Percentiles rank a stretch among this genome's conserved stretches.
Evolutionary conservation across 345 rosid species (phyloP).

Genomic region (Arabidopsis suecica): DNA sequence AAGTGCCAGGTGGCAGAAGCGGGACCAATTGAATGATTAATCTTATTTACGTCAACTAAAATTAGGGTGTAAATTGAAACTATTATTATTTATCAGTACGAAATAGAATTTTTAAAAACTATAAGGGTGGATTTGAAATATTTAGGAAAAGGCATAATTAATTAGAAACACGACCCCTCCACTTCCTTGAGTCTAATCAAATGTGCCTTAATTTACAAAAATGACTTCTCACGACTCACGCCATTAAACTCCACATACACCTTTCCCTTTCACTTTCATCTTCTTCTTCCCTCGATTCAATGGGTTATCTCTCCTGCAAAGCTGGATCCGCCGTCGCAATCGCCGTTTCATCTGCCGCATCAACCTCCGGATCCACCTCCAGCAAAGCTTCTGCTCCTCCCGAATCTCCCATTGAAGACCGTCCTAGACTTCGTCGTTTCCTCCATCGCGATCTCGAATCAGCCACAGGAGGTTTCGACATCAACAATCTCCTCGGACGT

Average conservation of each 20-base stretch:
- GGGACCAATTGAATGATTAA: no score
- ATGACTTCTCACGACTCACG: slow-evolving; percentile 41
- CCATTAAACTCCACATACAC: slow-evolving; percentile 36
- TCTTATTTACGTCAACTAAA: no score
- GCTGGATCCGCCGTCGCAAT: slow-evolving; percentile 65
- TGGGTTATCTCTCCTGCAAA: slow-evolving; percentile 93
- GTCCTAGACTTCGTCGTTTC: slow-evolving; percentile 80
- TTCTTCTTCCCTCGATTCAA: slow-evolving; percentile 29
- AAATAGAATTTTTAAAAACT: not conserved
- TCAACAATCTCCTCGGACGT: slow-evolving; percentile 74
- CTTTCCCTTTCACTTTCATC: slow-evolving; percentile 30
- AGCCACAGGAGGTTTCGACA: slow-evolving; percentile 91
- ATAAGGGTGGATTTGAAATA: not conserved
- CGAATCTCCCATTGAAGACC: slow-evolving; percentile 51
- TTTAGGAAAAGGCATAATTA: not conserved
- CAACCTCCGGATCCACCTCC: slow-evolving; percentile 47
- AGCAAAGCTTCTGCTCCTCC: slow-evolving; percentile 48
- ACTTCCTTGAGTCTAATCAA: slow-evolving; percentile 32
- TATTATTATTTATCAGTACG: not conserved
- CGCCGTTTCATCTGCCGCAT: slow-evolving; percentile 38
- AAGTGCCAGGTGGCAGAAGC: slow-evolving; percentile 22
- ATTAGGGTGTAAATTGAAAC: not conserved
- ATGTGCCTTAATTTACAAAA: slow-evolving; percentile 31
- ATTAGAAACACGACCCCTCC: slow-evolving; percentile 37
- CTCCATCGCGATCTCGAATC: slow-evolving; percentile 88